Evolutionary conservation across 371 early-diverging fungal species (phyloP).

Genomic region (Amoeboaphelidium protococcarum): DNA sequence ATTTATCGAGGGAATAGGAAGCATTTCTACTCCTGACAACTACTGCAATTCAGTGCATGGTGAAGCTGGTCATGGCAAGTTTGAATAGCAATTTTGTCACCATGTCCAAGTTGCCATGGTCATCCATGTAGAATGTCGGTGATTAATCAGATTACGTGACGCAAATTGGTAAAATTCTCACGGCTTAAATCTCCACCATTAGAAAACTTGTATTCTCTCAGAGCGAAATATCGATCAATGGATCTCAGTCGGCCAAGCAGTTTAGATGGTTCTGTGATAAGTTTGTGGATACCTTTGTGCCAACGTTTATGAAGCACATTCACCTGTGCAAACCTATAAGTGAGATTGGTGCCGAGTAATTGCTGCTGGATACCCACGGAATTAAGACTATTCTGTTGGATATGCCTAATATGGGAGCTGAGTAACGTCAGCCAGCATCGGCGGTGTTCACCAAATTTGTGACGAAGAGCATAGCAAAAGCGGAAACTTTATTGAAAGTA

Average conservation of each 20-base stretch:
- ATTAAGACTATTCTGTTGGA: slow-evolving; percentile 44
- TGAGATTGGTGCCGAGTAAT: slow-evolving; percentile 64
- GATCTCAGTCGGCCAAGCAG: too few relatives aligned
- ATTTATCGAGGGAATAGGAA: slow-evolving; percentile 39
- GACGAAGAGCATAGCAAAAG: slow-evolving; percentile 37
- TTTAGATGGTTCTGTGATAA: slow-evolving; percentile 66
- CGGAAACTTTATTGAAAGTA: slow-evolving; percentile 63
- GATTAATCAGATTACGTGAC: slow-evolving; percentile 74
- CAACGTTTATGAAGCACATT: slow-evolving; percentile 27
- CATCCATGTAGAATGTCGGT: slow-evolving; percentile 48
- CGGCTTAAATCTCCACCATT: slow-evolving; percentile 18
- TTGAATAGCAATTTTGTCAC: slow-evolving; percentile 32
- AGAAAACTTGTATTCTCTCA: slow-evolving; percentile 21
- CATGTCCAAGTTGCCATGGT: slow-evolving; percentile 54
- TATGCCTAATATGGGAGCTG: slow-evolving; percentile 30
- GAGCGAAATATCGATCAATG: too few relatives aligned
- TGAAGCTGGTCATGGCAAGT: slow-evolving; percentile 26
- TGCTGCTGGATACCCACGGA: slow-evolving; percentile 72
- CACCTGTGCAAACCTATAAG: slow-evolving; percentile 46
- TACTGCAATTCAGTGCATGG: slow-evolving; percentile 14
- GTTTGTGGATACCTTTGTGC: slow-evolving; percentile 47
- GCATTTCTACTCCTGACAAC: slow-evolving; percentile 20
- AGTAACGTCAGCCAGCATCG: slow-evolving; percentile 4
- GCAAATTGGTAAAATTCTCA: slow-evolving; percentile 23
- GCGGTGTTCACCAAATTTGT: slow-evolving; percentile 43